phyloP scores from a whole-genome alignment of 164 flowering plant species.

The Buxus sempervirens region DNA sequence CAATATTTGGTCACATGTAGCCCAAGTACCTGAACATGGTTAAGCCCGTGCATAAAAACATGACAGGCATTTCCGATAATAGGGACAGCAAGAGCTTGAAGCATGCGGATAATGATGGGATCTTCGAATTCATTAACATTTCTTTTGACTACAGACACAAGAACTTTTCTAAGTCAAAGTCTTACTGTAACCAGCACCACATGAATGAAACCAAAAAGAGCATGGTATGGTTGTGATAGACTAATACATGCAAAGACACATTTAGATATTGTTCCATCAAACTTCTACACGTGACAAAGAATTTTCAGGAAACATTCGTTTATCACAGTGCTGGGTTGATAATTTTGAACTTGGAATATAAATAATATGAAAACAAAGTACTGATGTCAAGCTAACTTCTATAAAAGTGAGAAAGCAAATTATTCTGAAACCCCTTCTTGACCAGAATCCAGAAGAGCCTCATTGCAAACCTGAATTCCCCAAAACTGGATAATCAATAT shows the following conservation, averaged over 20 bases:
- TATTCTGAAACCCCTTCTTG: not conserved
- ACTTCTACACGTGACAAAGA: not conserved
- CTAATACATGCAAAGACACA: not conserved
- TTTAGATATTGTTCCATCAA: not conserved
- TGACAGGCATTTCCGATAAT: slow-evolving; percentile 88
- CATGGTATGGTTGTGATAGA: too few relatives aligned
- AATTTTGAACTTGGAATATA: too few relatives aligned
- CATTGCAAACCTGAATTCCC: not conserved
- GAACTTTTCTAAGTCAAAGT: slow-evolving; percentile 6
- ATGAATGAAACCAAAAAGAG: not conserved
- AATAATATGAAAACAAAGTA: too few relatives aligned
- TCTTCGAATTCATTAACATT: slow-evolving; percentile 61
- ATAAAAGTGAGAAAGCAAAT: too few relatives aligned
- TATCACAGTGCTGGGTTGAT: too few relatives aligned
- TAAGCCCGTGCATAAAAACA: slow-evolving; percentile 93
- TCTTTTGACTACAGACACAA: slow-evolving; percentile 40
- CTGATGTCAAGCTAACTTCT: too few relatives aligned
- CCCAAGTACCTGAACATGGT: slow-evolving; percentile 62
- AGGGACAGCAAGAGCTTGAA: slow-evolving; percentile 89
- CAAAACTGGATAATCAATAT: not conserved
- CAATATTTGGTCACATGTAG: not conserved
- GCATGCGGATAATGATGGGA: slow-evolving; percentile 55
- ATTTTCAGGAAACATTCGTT: not conserved
- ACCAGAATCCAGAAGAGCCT: not conserved
- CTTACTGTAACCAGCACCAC: not conserved